A percentile compares a stretch with the other conserved stretches of the same genome.
Evolutionary conservation across 768 basidiomycete genomes (phyloP).

Genomic region (Grammothele lineata): DNA sequence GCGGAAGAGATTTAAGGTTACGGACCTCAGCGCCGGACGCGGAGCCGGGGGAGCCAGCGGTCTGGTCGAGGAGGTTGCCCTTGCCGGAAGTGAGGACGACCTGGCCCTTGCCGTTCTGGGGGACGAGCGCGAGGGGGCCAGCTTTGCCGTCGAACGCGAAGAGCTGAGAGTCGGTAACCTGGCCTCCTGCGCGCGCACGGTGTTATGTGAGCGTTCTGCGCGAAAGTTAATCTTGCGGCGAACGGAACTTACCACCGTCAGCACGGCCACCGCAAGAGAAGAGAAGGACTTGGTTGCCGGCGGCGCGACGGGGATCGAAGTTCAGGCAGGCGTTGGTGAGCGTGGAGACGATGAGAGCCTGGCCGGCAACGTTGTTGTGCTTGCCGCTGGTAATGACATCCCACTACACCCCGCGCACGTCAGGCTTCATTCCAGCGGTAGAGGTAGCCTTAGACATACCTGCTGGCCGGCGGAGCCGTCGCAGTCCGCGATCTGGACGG

Average conservation of each 20-base stretch:
- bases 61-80: not conserved
- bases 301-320: slow-evolving; percentile 1
- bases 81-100: not conserved
- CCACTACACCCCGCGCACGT: not conserved
- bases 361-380: not conserved
- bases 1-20: no score
- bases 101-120: not conserved
- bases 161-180: not conserved
- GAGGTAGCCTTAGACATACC: not conserved
- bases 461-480: not conserved
- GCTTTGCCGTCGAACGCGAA: not conserved
- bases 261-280: slow-evolving; percentile 1
- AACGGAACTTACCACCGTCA: not conserved
- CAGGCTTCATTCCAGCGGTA: not conserved
- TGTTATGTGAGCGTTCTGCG: no score
- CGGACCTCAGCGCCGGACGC: not conserved
- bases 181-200: not conserved
- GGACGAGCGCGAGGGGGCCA: not conserved
- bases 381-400: not conserved
- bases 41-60: not conserved
- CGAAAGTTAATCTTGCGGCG: no score
- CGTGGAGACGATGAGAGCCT: not conserved
- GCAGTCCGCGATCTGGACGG: not conserved
- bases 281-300: not conserved
- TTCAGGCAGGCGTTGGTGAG: not conserved